A percentile compares a stretch with the other conserved stretches of the same genome.
Conservation (phyloP, 2,329 filamentous ascomycete genomes). For the Chaetomium strumarium region DNA sequence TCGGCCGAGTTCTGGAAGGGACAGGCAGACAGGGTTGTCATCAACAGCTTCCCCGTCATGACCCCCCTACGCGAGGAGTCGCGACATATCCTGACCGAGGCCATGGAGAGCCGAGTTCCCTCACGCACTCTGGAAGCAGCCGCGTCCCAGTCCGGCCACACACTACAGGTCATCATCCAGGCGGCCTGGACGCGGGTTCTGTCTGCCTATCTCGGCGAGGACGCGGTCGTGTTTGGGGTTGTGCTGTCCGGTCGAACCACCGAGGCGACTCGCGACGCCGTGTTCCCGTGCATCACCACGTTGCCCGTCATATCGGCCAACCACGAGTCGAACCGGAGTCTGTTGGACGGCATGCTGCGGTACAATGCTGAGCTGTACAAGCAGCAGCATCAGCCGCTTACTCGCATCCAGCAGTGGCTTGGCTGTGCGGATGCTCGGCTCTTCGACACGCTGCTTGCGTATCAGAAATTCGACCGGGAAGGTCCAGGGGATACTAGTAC, state of each 20-base stretch:
- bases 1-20: slow-evolving; percentile 58
- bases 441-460: slow-evolving; percentile 82
- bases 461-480: slow-evolving; percentile 54
- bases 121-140: slow-evolving; percentile 46
- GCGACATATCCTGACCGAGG: slow-evolving; percentile 31
- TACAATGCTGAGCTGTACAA: slow-evolving; percentile 60
- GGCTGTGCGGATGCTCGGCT: slow-evolving; percentile 58
- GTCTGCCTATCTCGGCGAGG: slow-evolving; percentile 70
- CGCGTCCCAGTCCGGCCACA: slow-evolving; percentile 56
- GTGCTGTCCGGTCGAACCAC: slow-evolving; percentile 70
- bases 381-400: slow-evolving; percentile 66
- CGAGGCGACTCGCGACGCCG: slow-evolving; percentile 50
- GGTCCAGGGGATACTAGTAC: slow-evolving; percentile 13
- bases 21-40: slow-evolving; percentile 45
- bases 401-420: slow-evolving; percentile 66
- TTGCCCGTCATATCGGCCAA: slow-evolving; percentile 64
- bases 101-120: slow-evolving; percentile 34
- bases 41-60: slow-evolving; percentile 71
- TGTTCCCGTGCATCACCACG: slow-evolving; percentile 78
- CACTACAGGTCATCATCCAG: slow-evolving; percentile 69
- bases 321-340: slow-evolving; percentile 44
- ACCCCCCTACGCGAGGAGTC: slow-evolving; percentile 51
- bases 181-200: slow-evolving; percentile 73
- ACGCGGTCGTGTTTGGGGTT: slow-evolving; percentile 68
- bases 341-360: slow-evolving; percentile 59